Percentiles rank a stretch among this genome's conserved stretches.
phyloP scores from a whole-genome alignment of 1,284 basidiomycete species.

The Coniophora puteana region DNA sequence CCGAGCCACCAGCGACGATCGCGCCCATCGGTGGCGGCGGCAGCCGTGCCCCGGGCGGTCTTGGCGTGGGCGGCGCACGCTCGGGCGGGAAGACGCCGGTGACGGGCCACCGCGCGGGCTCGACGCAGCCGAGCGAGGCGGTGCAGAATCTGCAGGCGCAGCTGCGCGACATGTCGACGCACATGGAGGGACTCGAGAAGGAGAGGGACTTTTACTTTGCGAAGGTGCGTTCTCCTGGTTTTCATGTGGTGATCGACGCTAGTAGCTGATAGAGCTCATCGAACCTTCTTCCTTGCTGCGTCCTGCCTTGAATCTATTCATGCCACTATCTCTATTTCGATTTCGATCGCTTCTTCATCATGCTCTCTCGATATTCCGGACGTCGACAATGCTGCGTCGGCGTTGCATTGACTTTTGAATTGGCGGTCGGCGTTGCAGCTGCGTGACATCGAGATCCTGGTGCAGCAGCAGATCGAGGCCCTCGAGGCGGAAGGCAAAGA shows the following conservation, averaged over 20 bases:
- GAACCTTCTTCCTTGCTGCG: too few species aligned
- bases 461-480: constrained; percentile 68
- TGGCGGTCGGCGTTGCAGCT: constrained; percentile 59
- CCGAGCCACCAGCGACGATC: constrained; percentile 75
- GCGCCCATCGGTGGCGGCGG: constrained; percentile 49
- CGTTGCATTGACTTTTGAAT: constrained; percentile 1
- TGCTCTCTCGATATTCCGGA: neutral
- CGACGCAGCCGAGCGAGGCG: constrained; percentile 58
- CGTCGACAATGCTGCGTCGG: neutral
- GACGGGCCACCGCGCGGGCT: constrained; percentile 58
- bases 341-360: too few species aligned
- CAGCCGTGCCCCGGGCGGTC: constrained; percentile 27
- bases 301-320: too few species aligned
- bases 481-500: constrained; percentile 61
- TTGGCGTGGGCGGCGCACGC: constrained; percentile 35
- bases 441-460: constrained; percentile 93
- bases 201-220: constrained; percentile 98
- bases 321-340: too few species aligned
- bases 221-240: constrained; percentile 59
- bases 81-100: constrained; percentile 69
- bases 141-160: constrained; percentile 70
- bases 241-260: constrained; percentile 6
- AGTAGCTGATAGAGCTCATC: too few species aligned
- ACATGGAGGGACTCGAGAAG: constrained; percentile 88
- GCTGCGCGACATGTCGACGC: constrained; percentile 78